These are phyloP conservation scores for Globisporangium apiculatum DNA, from an alignment of 352 stramenopile genomes.

Conservation along the genomic window DNA sequence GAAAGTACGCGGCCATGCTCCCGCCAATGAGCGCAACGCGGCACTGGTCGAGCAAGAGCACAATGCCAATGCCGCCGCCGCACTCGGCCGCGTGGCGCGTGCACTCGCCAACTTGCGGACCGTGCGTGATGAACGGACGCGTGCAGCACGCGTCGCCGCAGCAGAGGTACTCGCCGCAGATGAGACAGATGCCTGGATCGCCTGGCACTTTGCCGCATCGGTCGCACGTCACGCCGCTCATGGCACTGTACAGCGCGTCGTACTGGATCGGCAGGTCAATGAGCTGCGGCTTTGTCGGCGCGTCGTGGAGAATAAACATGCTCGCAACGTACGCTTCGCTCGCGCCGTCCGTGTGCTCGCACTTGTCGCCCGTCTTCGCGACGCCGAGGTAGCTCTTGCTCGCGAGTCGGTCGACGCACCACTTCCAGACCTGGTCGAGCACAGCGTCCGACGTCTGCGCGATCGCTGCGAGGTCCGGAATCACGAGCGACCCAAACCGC, in stretches of 20 bases:
- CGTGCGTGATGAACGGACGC: slow-evolving; percentile 65
- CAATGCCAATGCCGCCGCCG: slow-evolving; percentile 74
- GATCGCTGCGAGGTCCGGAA: slow-evolving; percentile 49
- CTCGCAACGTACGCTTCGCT: slow-evolving; percentile 83
- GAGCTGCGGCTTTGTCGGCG: slow-evolving; percentile 41
- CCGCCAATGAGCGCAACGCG: slow-evolving; percentile 75
- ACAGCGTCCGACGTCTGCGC: slow-evolving; percentile 40
- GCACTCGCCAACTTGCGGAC: slow-evolving; percentile 74
- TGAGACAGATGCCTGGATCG: slow-evolving; percentile 73
- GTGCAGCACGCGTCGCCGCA: slow-evolving; percentile 83
- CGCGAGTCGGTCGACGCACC: slow-evolving; percentile 79
- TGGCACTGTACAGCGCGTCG: slow-evolving; percentile 77
- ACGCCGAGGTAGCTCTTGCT: slow-evolving; percentile 69
- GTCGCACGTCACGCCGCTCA: slow-evolving; percentile 60
- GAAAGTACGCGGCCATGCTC: slow-evolving; percentile 84
- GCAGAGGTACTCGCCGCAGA: slow-evolving; percentile 80
- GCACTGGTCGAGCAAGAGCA: slow-evolving; percentile 82
- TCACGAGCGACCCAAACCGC: slow-evolving; percentile 18
- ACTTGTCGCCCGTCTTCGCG: slow-evolving; percentile 68
- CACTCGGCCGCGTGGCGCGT: slow-evolving; percentile 81
- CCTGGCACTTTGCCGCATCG: slow-evolving; percentile 60
- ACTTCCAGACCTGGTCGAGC: slow-evolving; percentile 77
- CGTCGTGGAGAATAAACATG: slow-evolving; percentile 84
- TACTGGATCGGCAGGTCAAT: slow-evolving; percentile 82
- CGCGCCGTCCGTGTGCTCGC: slow-evolving; percentile 79